phyloP scores from a whole-genome alignment of 1,284 basidiomycete genomes.

The Microbotryomycetes sp. region DNA sequence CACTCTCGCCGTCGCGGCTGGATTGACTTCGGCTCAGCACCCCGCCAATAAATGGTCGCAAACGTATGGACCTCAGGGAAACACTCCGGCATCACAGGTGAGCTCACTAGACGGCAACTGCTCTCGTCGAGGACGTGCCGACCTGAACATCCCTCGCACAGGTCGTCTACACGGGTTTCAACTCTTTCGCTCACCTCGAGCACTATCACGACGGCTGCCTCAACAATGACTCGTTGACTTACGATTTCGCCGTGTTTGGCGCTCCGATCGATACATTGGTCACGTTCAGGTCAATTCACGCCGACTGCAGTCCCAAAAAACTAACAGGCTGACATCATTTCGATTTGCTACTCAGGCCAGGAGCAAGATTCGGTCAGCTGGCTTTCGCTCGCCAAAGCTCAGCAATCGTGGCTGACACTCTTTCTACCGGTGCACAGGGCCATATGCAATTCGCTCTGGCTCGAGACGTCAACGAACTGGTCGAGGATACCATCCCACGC shows the following conservation, averaged over 20 bases:
- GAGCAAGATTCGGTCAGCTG: neutral
- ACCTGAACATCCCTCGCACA: too few relatives aligned
- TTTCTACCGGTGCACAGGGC: neutral
- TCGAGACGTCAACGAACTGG: constrained; percentile 31
- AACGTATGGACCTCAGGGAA: too few relatives aligned
- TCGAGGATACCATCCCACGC: constrained; percentile 68
- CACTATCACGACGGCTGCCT: neutral
- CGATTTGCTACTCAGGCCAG: neutral
- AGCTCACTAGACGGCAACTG: too few relatives aligned
- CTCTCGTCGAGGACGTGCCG: too few relatives aligned
- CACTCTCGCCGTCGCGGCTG: too few relatives aligned
- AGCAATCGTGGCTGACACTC: neutral
- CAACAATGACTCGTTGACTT: neutral
- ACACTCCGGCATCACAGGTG: too few relatives aligned
- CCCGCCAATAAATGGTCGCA: too few relatives aligned
- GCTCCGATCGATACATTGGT: neutral
- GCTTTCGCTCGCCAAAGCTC: neutral
- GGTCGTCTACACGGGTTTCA: neutral
- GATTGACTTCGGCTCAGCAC: too few relatives aligned
- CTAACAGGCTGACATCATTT: neutral
- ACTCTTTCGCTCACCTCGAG: neutral
- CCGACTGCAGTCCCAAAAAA: too few relatives aligned
- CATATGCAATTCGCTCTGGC: neutral
- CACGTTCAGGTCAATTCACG: too few relatives aligned
- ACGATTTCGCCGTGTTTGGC: neutral